Evolutionary conservation across 176 grass and related monocot genomes (phyloP).

Genomic region (Oropetium thomaeum): DNA sequence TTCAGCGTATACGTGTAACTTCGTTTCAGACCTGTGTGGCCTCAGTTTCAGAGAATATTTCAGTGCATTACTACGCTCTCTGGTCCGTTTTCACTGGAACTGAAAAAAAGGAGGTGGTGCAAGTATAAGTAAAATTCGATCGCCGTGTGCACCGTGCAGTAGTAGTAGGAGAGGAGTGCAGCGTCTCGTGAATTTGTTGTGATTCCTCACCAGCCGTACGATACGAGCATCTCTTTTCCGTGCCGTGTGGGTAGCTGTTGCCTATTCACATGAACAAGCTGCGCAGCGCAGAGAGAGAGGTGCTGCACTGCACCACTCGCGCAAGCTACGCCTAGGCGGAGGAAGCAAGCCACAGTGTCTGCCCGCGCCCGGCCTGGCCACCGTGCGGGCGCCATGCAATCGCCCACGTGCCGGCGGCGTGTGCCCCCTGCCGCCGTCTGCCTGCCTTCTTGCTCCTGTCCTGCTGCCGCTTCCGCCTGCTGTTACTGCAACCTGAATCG

Average conservation of each 20-base stretch:
- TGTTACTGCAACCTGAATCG: neutral
- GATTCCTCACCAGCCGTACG: neutral
- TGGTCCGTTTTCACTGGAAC: neutral
- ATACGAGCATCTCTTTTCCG: neutral
- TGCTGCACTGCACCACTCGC: neutral
- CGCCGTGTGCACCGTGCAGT: too few species aligned
- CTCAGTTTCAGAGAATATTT: neutral
- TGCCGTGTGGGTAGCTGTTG: neutral
- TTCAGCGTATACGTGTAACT: neutral
- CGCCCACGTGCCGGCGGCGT: constrained; percentile 31
- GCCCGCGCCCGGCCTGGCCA: neutral
- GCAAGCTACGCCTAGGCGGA: neutral
- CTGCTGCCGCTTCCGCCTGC: neutral
- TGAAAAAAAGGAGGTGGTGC: neutral
- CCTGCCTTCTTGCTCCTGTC: too few species aligned
- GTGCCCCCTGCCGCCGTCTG: constrained; percentile 15
- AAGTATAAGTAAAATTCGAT: neutral
- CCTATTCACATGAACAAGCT: neutral
- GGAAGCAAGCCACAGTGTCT: constrained; percentile 1
- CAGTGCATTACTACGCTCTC: too few species aligned
- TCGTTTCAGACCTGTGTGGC: neutral
- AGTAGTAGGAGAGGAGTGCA: too few species aligned
- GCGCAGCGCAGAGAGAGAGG: neutral
- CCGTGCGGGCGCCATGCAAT: constrained; percentile 24
- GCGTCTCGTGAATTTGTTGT: neutral